These are phyloP conservation scores for Neofusicoccum kwambonambiense DNA, from an alignment of 2,329 filamentous ascomycete genomes.

Conservation along the genomic window DNA sequence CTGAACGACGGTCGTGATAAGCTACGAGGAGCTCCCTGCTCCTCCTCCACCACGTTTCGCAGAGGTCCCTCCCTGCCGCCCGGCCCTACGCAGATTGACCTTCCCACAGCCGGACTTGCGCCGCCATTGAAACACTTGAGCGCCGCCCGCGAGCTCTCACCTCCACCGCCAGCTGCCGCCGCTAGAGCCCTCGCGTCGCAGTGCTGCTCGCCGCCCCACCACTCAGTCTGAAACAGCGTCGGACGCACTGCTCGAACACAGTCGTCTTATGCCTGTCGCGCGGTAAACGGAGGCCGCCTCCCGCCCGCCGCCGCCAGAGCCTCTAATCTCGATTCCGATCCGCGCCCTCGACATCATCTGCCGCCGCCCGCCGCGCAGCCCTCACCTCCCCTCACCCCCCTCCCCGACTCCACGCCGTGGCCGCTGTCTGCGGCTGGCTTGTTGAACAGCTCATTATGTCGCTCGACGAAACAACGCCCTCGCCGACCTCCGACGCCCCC, in stretches of 20 bases:
- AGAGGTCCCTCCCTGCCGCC: background rate
- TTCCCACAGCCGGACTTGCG: background rate
- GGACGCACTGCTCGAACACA: slow-evolving; percentile 7
- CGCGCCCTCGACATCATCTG: slow-evolving; percentile 9
- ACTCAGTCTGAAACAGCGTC: slow-evolving; percentile 8
- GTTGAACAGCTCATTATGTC: slow-evolving; percentile 9
- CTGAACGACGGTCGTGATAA: slow-evolving; percentile 11
- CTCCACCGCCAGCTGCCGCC: background rate
- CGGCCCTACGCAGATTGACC: slow-evolving; percentile 3
- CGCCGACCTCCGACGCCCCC: slow-evolving; percentile 2
- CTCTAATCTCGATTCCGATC: background rate
- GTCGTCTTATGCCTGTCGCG: slow-evolving; percentile 15
- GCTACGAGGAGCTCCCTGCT: slow-evolving; percentile 10
- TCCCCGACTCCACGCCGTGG: background rate
- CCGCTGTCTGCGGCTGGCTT: slow-evolving; percentile 1
- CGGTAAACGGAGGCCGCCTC: slow-evolving; percentile 11
- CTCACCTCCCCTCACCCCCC: background rate
- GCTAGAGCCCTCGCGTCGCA: background rate
- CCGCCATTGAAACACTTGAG: background rate
- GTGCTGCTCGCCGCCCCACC: slow-evolving; percentile 1
- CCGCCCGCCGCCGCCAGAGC: slow-evolving; percentile 5
- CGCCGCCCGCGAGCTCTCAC: background rate
- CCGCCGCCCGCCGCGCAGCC: background rate
- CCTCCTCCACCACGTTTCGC: slow-evolving; percentile 1
- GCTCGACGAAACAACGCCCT: slow-evolving; percentile 5